Evolutionary conservation across 495 filamentous ascomycete genomes (phyloP).

Genomic region (Penicillium waksmanii): DNA sequence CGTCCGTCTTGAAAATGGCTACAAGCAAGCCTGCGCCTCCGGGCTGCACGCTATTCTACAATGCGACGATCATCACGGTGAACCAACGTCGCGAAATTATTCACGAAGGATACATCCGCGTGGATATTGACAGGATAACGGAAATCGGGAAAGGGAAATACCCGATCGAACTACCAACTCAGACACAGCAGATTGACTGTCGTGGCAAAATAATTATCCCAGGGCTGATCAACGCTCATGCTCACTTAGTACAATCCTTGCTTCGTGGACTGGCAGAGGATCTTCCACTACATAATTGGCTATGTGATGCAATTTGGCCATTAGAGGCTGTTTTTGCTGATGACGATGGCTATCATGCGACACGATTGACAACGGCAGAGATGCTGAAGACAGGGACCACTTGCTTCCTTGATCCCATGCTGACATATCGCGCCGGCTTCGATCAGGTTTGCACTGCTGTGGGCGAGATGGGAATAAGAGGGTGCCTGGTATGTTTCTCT

Average conservation of each 20-base stretch:
- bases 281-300: slow-evolving; percentile 43
- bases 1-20: slow-evolving; percentile 11
- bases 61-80: slow-evolving; percentile 48
- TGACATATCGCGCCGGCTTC: slow-evolving; percentile 44
- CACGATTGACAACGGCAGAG: slow-evolving; percentile 45
- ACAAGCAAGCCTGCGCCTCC: neutral
- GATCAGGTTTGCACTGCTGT: slow-evolving; percentile 42
- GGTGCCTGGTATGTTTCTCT: slow-evolving; percentile 36
- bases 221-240: slow-evolving; percentile 48
- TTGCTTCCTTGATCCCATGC: slow-evolving; percentile 51
- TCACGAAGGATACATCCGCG: slow-evolving; percentile 41
- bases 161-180: slow-evolving; percentile 3
- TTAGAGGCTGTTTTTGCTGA: slow-evolving; percentile 40
- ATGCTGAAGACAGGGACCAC: slow-evolving; percentile 52
- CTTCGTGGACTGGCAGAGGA: slow-evolving; percentile 49
- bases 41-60: slow-evolving; percentile 14
- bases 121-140: slow-evolving; percentile 36
- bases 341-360: slow-evolving; percentile 45
- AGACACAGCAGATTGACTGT: slow-evolving; percentile 28
- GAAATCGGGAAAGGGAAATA: slow-evolving; percentile 39
- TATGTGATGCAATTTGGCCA: slow-evolving; percentile 49
- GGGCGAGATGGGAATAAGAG: slow-evolving; percentile 46
- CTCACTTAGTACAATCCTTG: slow-evolving; percentile 47
- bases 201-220: slow-evolving; percentile 45
- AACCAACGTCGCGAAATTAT: slow-evolving; percentile 43